Conservation (phyloP, 2,329 filamentous ascomycete genomes). For the Verticillium zaregamsianum region DNA sequence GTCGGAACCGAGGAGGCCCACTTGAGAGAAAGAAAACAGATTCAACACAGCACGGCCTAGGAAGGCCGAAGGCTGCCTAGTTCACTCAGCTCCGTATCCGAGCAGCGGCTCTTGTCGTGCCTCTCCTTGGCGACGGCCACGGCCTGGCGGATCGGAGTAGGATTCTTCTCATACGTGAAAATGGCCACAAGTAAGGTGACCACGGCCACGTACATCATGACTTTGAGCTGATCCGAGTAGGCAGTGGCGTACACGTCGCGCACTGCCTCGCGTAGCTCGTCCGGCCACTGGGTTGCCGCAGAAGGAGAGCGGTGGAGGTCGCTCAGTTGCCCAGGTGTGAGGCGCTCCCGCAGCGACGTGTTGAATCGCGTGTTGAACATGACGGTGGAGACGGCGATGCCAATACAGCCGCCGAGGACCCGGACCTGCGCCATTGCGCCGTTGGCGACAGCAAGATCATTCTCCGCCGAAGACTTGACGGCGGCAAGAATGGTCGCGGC, state of each 20-base stretch:
- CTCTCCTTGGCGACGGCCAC: slow-evolving; percentile 6
- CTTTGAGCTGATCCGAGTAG: slow-evolving; percentile 40
- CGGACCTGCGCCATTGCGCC: slow-evolving; percentile 57
- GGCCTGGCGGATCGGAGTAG: slow-evolving; percentile 23
- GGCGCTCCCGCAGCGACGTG: slow-evolving; percentile 26
- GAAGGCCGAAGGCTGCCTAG: background rate
- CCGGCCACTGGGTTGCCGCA: slow-evolving; percentile 28
- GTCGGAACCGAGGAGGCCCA: background rate
- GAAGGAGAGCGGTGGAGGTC: slow-evolving; percentile 40
- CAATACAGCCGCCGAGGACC: slow-evolving; percentile 56
- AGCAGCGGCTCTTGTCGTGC: background rate
- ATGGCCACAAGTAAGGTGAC: slow-evolving; percentile 39
- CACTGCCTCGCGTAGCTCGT: slow-evolving; percentile 26
- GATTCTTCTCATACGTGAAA: slow-evolving; percentile 39
- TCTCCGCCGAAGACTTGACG: slow-evolving; percentile 40
- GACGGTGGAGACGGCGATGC: slow-evolving; percentile 54
- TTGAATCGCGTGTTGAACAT: slow-evolving; percentile 47
- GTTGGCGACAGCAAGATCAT: slow-evolving; percentile 53
- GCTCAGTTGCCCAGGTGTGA: slow-evolving; percentile 33
- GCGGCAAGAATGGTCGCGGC: slow-evolving; percentile 55
- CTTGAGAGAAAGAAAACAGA: background rate
- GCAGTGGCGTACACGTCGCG: slow-evolving; percentile 39
- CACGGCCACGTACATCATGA: slow-evolving; percentile 40
- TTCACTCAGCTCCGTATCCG: background rate
- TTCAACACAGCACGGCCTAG: background rate